Evolutionary conservation across 2,329 filamentous ascomycete species (phyloP), one percentile per base, ranked within the genome.

Genomic region (Diaporthe sp.): DNA sequence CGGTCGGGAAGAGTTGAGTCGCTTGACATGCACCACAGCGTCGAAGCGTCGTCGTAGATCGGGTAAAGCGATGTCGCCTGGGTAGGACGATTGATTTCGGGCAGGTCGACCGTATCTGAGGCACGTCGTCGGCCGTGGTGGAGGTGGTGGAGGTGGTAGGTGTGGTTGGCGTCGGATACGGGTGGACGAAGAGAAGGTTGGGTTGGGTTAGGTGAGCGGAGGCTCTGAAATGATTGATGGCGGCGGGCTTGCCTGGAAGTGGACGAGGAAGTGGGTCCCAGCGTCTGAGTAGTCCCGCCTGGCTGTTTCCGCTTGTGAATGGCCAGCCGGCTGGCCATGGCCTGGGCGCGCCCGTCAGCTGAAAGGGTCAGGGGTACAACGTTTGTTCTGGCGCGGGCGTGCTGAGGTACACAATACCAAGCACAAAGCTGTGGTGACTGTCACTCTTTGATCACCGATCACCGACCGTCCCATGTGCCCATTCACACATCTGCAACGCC

Each of bases 201-300:
- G 63, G 74, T 76, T 74, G 71, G 71, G 71, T 71, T 68, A 72
- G 65, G 22, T 58, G 65, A 71, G 73, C 72, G 73, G 73, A 75
- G 73, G 70, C 53, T 49, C 49, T 70, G 65, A 70, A 70, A 70
- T 70, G 65, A 70, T 70, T 70, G 65, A 70, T 70, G 65, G 65
- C 65, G 65, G 65, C 65, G 65, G 65, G 65, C 65, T 55, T 70
- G 49, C 65, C 65, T 70, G 65, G 65, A 55, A 70, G 65, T 70
- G 65, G 65, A 70, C 49, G 65, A 70, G 49, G 34, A 55, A 28
- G 65, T 37, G 65, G 65, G 65, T 28, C 65, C 65, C 31, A 39
- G 47, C 47, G 65, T 31, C 65, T 55, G 65, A 55, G 65, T 70
- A 55, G 65, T 70, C 49, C 65, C 34, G 65, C 49, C 65, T 53